Evolutionary conservation across 305 asterid species (phyloP).

Genomic region (Fraxinus sp.): DNA sequence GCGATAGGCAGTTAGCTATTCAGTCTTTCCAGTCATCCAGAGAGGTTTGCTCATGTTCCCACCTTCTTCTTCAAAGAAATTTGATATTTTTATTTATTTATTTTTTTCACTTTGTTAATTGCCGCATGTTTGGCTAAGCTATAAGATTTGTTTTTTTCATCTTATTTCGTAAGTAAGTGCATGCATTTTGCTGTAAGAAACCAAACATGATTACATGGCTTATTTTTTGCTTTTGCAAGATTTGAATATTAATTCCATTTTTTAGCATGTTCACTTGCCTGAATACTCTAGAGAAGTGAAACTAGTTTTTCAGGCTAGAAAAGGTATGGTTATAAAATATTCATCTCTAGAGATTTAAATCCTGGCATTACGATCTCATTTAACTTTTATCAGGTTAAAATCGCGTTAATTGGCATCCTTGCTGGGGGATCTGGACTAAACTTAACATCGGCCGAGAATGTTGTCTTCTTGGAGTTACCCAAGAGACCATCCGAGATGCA

Average conservation of each 20-base stretch:
- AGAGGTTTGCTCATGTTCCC: slow-evolving; percentile 48
- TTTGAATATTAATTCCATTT: slow-evolving; percentile 1
- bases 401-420: slow-evolving; percentile 86
- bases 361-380: slow-evolving; percentile 18
- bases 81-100: background rate
- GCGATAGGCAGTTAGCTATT: slow-evolving; percentile 71
- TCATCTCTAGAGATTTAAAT: background rate
- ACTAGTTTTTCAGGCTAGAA: background rate
- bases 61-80: slow-evolving; percentile 17
- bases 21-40: slow-evolving; percentile 70
- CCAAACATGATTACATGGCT: background rate
- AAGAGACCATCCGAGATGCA: slow-evolving; percentile 63
- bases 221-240: slow-evolving; percentile 2
- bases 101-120: background rate
- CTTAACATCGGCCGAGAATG: slow-evolving; percentile 79
- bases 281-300: background rate
- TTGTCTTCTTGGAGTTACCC: slow-evolving; percentile 91
- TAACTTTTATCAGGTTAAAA: slow-evolving; percentile 60
- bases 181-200: background rate
- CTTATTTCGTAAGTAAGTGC: background rate
- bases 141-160: background rate
- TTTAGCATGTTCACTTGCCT: background rate
- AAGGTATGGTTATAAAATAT: background rate
- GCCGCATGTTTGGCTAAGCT: background rate
- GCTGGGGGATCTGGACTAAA: slow-evolving; percentile 96